phyloP scores from a whole-genome alignment of 78 protist genomes.

The Creolimax fragrantissima region DNA sequence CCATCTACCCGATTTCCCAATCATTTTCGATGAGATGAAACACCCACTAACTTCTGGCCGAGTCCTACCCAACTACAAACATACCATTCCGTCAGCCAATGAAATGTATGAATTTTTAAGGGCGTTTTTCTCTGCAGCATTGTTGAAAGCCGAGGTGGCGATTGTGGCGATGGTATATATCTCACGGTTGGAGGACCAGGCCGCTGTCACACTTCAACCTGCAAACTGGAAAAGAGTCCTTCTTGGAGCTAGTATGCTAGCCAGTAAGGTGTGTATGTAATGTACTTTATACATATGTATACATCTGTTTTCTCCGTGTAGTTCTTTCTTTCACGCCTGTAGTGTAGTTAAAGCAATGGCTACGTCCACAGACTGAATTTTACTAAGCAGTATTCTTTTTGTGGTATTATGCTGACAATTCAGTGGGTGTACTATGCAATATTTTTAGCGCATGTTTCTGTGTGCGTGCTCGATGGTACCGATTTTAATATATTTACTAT shows the following conservation, averaged over 20 bases:
- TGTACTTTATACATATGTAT: too few species aligned
- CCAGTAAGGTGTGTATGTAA: neutral
- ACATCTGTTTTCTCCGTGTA: too few species aligned
- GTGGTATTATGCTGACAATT: too few species aligned
- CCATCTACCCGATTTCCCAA: neutral
- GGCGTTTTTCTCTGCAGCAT: slow-evolving; percentile 21
- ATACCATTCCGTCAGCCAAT: neutral
- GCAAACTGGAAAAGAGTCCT: slow-evolving; percentile 29
- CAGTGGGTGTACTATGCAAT: too few species aligned
- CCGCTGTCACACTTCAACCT: slow-evolving; percentile 6
- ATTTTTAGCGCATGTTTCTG: too few species aligned
- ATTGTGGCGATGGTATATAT: slow-evolving; percentile 22
- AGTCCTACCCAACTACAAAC: neutral
- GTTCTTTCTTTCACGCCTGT: too few species aligned
- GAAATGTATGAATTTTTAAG: slow-evolving; percentile 14
- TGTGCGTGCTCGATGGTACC: too few species aligned
- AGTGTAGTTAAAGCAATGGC: too few species aligned
- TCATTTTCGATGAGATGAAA: neutral
- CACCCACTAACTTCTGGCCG: neutral
- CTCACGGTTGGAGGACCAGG: neutral
- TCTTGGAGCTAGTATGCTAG: neutral
- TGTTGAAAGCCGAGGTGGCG: slow-evolving; percentile 11
- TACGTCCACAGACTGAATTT: too few species aligned
- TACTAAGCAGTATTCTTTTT: too few species aligned
- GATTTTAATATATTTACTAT: too few species aligned